phyloP scores from a whole-genome alignment of 225 moss, liverwort and hornwort species.

The Thuidium tamariscinum region DNA sequence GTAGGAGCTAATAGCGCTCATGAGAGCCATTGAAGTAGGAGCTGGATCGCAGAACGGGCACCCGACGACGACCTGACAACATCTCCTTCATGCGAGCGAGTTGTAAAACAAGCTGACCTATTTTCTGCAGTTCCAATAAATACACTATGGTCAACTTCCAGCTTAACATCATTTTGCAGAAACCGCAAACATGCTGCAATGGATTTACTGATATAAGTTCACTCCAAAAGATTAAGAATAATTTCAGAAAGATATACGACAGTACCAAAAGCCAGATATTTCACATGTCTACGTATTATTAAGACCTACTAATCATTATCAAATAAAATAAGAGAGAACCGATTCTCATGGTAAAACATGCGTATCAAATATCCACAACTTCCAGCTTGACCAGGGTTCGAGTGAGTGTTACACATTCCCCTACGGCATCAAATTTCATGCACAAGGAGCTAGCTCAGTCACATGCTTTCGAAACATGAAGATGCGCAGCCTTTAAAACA shows the following conservation, averaged over 20 bases:
- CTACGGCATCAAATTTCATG: background rate
- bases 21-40: constrained; percentile 17
- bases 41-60: constrained; percentile 66
- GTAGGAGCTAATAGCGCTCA: constrained; percentile 27
- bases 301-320: background rate
- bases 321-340: background rate
- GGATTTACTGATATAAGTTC: background rate
- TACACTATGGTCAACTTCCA: background rate
- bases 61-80: constrained; percentile 77
- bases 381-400: background rate
- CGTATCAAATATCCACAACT: background rate
- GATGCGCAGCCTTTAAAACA: background rate
- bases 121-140: constrained; percentile 50
- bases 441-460: background rate
- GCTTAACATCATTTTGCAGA: background rate
- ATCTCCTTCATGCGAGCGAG: constrained; percentile 88
- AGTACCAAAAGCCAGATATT: background rate
- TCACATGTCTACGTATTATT: background rate
- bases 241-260: background rate
- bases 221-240: background rate
- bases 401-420: background rate
- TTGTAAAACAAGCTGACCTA: constrained; percentile 83
- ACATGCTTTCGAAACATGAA: background rate
- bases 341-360: background rate
- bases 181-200: background rate